A percentile compares a stretch with the other conserved stretches of the same genome.
These are phyloP conservation scores for Saccharomycopsis synnaedendra DNA, from an alignment of 805 yeast genomes.

Conservation along the genomic window DNA sequence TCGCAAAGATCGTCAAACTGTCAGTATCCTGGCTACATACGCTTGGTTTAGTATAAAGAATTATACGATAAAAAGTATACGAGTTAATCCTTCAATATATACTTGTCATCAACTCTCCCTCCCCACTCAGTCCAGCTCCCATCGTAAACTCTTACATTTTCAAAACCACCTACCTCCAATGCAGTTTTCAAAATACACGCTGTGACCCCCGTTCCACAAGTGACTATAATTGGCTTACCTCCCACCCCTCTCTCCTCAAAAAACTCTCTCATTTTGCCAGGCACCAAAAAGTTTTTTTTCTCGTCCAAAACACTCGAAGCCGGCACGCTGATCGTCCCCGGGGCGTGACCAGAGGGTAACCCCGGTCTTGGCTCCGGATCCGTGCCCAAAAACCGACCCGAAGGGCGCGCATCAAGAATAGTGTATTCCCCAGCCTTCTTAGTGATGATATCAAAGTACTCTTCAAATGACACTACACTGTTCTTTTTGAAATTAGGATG, in stretches of 20 bases:
- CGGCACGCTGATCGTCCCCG: slow-evolving; percentile 70
- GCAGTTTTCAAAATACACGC: slow-evolving; percentile 83
- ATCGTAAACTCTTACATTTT: slow-evolving; percentile 55
- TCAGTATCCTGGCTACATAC: no score
- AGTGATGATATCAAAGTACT: slow-evolving; percentile 27
- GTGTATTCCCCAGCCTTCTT: slow-evolving; percentile 34
- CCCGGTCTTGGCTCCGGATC: slow-evolving; percentile 89
- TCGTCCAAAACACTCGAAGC: slow-evolving; percentile 49
- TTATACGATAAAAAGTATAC: no score
- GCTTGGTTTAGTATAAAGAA: no score
- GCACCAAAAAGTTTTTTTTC: slow-evolving; percentile 35
- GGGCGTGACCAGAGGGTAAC: slow-evolving; percentile 80
- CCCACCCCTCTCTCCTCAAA: slow-evolving; percentile 30
- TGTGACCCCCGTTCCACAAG: slow-evolving; percentile 97
- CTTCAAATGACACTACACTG: slow-evolving; percentile 45
- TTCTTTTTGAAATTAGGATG: slow-evolving; percentile 25
- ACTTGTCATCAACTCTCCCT: slow-evolving; percentile 28
- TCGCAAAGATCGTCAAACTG: no score
- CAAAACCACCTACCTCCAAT: slow-evolving; percentile 35
- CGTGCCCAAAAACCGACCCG: slow-evolving; percentile 62
- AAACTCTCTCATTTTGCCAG: slow-evolving; percentile 33
- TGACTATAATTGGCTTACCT: slow-evolving; percentile 60
- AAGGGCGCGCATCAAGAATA: slow-evolving; percentile 74
- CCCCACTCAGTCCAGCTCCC: slow-evolving; percentile 92
- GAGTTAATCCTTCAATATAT: neutral